phyloP scores from a whole-genome alignment of 306 rosid species.

The Alnus rubra region DNA sequence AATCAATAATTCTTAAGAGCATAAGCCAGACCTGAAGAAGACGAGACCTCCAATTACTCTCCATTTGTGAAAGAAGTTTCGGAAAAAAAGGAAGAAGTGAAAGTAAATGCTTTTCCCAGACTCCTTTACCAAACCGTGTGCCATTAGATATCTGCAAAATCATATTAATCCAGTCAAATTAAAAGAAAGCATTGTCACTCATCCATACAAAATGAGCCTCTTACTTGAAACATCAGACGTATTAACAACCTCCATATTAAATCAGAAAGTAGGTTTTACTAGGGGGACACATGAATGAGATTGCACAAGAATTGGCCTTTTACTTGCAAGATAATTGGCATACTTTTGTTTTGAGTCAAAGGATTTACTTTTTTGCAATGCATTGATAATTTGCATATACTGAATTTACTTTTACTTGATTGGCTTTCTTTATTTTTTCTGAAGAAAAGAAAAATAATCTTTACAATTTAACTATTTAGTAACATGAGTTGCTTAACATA shows the following conservation, averaged over 20 bases:
- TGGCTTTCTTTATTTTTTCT: neutral
- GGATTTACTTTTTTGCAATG: neutral
- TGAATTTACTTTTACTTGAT: neutral
- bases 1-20: neutral
- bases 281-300: neutral
- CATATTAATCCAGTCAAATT: slow-evolving; percentile 20
- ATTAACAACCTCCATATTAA: neutral
- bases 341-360: neutral
- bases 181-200: slow-evolving; percentile 1
- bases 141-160: slow-evolving; percentile 44
- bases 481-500: neutral
- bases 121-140: slow-evolving; percentile 48
- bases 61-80: slow-evolving; percentile 53
- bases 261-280: neutral
- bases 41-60: slow-evolving; percentile 54
- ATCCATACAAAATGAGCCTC: neutral
- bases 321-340: neutral
- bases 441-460: neutral
- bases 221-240: neutral
- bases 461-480: neutral
- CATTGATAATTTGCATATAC: neutral
- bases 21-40: slow-evolving; percentile 75
- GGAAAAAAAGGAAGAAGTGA: slow-evolving; percentile 80
- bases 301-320: neutral
- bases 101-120: slow-evolving; percentile 60